phyloP scores from a whole-genome alignment of 306 rosid genomes.

The Erythrophleum fordii region DNA sequence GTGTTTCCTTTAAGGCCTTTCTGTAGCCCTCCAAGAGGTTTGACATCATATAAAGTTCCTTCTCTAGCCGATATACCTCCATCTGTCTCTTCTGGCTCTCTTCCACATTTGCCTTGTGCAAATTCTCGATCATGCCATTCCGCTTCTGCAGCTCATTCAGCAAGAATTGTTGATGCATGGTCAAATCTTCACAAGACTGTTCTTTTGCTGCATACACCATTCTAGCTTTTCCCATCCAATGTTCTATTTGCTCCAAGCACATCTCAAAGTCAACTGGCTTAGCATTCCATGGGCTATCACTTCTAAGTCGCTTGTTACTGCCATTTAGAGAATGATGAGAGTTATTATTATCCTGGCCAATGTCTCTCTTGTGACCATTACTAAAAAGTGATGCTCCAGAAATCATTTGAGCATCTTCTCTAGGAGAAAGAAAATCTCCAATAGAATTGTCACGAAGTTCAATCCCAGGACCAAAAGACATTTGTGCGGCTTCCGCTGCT shows the following conservation, averaged over 20 bases:
- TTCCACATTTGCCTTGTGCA: conserved; percentile 69
- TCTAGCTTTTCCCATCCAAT: conserved; percentile 72
- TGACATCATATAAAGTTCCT: conserved; percentile 76
- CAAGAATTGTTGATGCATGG: conserved; percentile 58
- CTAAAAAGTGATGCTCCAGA: conserved; percentile 64
- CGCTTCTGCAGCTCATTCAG: conserved; percentile 75
- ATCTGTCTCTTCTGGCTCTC: conserved; percentile 69
- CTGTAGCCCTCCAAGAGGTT: conserved; percentile 75
- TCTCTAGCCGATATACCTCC: conserved; percentile 70
- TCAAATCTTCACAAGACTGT: conserved; percentile 56
- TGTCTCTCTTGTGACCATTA: conserved; percentile 76
- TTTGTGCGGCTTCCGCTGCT: conserved; percentile 55
- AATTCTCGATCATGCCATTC: conserved; percentile 54
- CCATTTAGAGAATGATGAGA: conserved; percentile 58
- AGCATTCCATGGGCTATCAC: conserved; percentile 66
- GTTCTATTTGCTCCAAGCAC: conserved; percentile 68
- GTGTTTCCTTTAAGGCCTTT: conserved; percentile 76
- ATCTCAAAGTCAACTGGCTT: conserved; percentile 58
- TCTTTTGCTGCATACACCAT: conserved; percentile 64
- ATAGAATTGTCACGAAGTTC: conserved; percentile 62
- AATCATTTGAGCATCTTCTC: conserved; percentile 68
- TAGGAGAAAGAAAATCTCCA: conserved; percentile 65
- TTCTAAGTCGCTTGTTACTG: conserved; percentile 69
- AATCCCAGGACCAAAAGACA: conserved; percentile 67
- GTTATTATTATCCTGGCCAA: conserved; percentile 57